Evolutionary conservation across 495 filamentous ascomycete species (phyloP).

Genomic region (Xylaria bambusicola): DNA sequence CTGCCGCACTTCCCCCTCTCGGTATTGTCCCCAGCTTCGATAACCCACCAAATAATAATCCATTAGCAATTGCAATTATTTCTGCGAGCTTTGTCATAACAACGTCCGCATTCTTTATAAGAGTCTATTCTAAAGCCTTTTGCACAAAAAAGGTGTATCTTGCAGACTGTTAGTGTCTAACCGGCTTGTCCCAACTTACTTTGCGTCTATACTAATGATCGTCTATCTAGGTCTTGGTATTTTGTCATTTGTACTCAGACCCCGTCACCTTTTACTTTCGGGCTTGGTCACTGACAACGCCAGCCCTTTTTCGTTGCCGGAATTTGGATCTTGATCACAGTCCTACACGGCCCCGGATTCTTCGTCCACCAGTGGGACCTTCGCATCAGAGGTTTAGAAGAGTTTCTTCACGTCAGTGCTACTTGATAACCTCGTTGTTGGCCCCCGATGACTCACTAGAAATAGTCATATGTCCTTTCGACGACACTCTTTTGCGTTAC

Average conservation of each 20-base stretch:
- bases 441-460: background rate
- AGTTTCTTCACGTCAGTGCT: constrained; percentile 1
- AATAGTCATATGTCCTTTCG: background rate
- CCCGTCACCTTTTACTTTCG: background rate
- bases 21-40: background rate
- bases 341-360: background rate
- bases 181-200: background rate
- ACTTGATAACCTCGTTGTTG: background rate
- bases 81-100: background rate
- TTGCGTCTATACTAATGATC: background rate
- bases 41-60: background rate
- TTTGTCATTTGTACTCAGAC: background rate
- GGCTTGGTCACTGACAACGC: background rate
- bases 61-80: background rate
- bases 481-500: background rate
- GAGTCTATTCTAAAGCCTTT: background rate
- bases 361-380: constrained; percentile 9
- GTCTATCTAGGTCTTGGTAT: constrained; percentile 2
- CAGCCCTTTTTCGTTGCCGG: constrained; percentile 2
- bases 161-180: constrained; percentile 4
- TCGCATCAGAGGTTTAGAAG: background rate
- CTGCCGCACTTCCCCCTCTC: background rate
- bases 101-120: background rate
- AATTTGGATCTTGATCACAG: background rate
- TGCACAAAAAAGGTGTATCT: background rate